phyloP scores from a whole-genome alignment of 768 basidiomycete genomes.

The Boletus tylopilopsis region DNA sequence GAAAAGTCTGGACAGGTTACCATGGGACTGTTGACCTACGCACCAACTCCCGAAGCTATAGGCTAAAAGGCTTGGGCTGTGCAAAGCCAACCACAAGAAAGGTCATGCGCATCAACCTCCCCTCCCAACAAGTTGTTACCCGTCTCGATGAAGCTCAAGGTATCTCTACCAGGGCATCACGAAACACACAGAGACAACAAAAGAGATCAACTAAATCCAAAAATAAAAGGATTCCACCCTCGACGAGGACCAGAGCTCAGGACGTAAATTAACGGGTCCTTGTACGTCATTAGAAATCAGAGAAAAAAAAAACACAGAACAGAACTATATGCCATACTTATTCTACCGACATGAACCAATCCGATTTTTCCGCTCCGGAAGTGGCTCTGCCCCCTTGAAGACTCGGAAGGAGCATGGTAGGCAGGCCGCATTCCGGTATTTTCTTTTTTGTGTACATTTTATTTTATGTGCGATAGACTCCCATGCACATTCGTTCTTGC shows the following conservation, averaged over 20 bases:
- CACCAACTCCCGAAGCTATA: conserved; percentile 5
- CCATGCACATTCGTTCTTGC: no score
- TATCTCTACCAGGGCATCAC: not conserved
- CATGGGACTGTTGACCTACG: not conserved
- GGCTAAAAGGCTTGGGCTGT: not conserved
- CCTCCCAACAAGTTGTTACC: not conserved
- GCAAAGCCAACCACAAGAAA: not conserved
- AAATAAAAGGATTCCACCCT: conserved; percentile 5
- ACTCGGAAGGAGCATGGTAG: no score
- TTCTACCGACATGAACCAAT: no score
- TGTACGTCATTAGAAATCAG: no score
- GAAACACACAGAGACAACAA: not conserved
- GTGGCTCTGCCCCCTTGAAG: no score
- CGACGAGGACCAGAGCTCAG: not conserved
- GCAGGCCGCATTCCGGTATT: no score
- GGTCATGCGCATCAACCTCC: conserved; percentile 4
- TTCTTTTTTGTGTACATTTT: no score
- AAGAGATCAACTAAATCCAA: not conserved
- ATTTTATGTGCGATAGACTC: no score
- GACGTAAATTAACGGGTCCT: no score
- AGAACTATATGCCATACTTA: no score
- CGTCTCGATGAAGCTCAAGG: conserved; percentile 5
- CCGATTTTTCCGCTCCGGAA: no score
- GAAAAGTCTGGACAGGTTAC: conserved; percentile 1
- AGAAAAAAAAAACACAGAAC: no score